Base-by-base conservation (phyloP, 2,329 filamentous ascomycete genomes). In the Camillea tinctor region DNA sequence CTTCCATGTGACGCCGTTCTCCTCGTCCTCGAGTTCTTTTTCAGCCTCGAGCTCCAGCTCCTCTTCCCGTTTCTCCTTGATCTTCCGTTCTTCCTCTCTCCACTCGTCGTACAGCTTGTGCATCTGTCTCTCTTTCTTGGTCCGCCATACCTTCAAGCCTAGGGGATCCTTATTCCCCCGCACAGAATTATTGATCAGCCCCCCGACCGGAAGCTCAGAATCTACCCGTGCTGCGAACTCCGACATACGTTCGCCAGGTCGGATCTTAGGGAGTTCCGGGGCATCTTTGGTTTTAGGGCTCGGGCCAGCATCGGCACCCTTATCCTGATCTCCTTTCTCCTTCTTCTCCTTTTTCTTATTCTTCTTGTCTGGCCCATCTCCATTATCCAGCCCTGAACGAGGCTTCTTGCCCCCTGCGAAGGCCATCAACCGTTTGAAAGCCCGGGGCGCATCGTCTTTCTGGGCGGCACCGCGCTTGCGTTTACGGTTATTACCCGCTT, bases 141-240 rank as follows among this genome's bases (percentile, higher is more conserved):
- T 97, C 55, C 86, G 82, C 64, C 85, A 83, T 19, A 88, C 83
- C 71, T 92, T 90, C 8, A 89, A 70, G 0, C 90, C 86, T 36
- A 84, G 76, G 6, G 87, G 83, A 61, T 89, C 88, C 65, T 85
- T 88, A 56, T 85, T 87, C 49, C 81, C 78, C 66, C 82, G 86
- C 8, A 81, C 75, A 0, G 81, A 84, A 69, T 88, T 89, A 64
- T 81, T 86, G 58, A 86, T 80, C 8, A 97, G 80, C 0, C 88
- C 88, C 7, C 86, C 80, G 0, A 99, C 77, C 0, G 94, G 94
- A 6, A 98, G 80, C 0, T 91, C 88, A 54, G 91, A 90, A 72
- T 98, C 89, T 6, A 99, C 95, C 26, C 93, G 87, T 11, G 88
- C 85, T 7, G 88, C 80, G 72, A 96, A 99, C 56, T 96, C 90